These are phyloP conservation scores for Cocos nucifera DNA, from an alignment of 176 grass and related monocot species.

Conservation along the genomic window DNA sequence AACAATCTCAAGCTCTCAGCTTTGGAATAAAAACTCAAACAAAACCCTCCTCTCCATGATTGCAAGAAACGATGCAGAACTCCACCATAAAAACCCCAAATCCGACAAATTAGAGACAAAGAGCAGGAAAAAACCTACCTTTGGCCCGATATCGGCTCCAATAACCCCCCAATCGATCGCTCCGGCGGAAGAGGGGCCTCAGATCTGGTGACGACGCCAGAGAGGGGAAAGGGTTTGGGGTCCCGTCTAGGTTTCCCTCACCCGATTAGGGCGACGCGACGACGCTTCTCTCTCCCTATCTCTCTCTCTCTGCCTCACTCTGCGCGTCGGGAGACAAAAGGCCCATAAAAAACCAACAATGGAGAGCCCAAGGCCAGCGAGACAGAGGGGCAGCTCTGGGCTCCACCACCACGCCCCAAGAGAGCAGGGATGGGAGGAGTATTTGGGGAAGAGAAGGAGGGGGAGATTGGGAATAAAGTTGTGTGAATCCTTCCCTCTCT, in stretches of 20 bases:
- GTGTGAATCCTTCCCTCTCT: too few species aligned
- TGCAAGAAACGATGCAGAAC: too few species aligned
- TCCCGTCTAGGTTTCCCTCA: not conserved
- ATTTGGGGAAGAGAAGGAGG: too few species aligned
- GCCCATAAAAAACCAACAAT: conserved; percentile 1
- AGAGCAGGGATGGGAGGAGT: too few species aligned
- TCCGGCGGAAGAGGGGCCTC: not conserved
- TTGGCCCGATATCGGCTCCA: not conserved
- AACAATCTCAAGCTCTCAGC: too few species aligned
- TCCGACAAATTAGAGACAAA: not conserved
- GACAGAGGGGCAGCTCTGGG: not conserved
- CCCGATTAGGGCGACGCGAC: too few species aligned
- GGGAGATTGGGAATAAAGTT: too few species aligned
- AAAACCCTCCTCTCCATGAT: too few species aligned
- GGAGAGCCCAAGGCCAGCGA: conserved; percentile 15
- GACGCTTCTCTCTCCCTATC: not conserved
- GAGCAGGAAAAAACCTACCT: not conserved
- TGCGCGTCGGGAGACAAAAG: not conserved
- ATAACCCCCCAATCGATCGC: not conserved
- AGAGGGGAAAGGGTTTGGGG: not conserved
- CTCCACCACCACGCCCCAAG: too few species aligned
- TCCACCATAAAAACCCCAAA: too few species aligned
- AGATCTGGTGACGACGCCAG: too few species aligned
- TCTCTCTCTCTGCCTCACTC: not conserved
- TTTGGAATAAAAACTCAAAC: too few species aligned